Conservation (phyloP, 306 rosid species). For the Quercus berberidifolia region DNA sequence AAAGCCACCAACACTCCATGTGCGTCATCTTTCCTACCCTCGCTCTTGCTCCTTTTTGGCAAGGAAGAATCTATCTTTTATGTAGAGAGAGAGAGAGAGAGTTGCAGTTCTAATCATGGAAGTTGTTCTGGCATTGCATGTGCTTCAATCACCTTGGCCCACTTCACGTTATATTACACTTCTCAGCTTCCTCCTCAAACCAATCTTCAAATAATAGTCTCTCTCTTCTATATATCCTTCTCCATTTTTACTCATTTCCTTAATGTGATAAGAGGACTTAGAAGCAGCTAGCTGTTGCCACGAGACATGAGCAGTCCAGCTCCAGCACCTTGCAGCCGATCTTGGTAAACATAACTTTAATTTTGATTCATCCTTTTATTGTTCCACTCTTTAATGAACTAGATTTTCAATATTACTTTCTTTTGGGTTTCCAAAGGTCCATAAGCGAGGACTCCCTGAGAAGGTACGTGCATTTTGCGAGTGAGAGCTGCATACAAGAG, state of each 20-base stretch:
- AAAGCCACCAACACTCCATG: conserved; percentile 70
- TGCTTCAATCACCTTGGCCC: conserved; percentile 61
- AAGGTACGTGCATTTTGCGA: conserved; percentile 72
- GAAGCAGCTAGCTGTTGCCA: background rate
- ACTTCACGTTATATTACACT: conserved; percentile 44
- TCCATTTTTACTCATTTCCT: background rate
- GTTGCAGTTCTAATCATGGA: conserved; percentile 56
- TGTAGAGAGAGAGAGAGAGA: conserved; percentile 23
- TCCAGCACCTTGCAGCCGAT: conserved; percentile 65
- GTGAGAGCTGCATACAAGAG: conserved; percentile 85
- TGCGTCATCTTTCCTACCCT: conserved; percentile 48
- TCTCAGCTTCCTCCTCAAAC: conserved; percentile 23
- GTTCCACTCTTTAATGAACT: background rate
- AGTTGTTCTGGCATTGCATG: conserved; percentile 90
- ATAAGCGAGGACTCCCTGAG: conserved; percentile 81
- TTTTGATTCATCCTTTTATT: background rate
- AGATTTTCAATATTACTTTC: background rate
- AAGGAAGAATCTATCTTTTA: conserved; percentile 52
- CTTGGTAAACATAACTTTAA: conserved; percentile 47
- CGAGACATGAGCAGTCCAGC: conserved; percentile 52
- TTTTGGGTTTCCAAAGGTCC: conserved; percentile 47
- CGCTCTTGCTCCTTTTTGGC: conserved; percentile 47
- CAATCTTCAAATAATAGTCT: background rate
- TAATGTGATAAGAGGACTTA: conserved; percentile 12
- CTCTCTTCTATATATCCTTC: background rate